Evolutionary conservation across 2,329 filamentous ascomycete genomes (phyloP).

Genomic region (Epichloe coenophiala): DNA sequence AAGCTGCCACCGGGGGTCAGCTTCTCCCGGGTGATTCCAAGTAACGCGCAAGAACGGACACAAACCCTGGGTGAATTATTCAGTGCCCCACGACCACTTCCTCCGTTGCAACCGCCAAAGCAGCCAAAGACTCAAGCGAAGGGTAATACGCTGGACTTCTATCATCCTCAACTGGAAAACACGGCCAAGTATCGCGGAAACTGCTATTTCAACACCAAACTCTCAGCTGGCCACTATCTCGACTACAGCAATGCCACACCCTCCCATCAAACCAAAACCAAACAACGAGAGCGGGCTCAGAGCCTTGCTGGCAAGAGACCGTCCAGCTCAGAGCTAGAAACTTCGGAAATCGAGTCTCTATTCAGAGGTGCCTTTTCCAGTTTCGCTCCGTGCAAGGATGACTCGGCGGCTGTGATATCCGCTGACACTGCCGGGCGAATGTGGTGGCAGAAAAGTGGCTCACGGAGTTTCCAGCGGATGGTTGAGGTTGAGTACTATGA

Average conservation of each 20-base stretch:
- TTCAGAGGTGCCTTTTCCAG: slow-evolving; percentile 69
- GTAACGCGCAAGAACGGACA: slow-evolving; percentile 29
- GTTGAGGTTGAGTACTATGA: slow-evolving; percentile 39
- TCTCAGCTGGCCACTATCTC: slow-evolving; percentile 57
- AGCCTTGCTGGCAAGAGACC: slow-evolving; percentile 50
- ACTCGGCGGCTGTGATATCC: slow-evolving; percentile 56
- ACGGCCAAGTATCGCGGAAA: slow-evolving; percentile 39
- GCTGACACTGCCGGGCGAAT: slow-evolving; percentile 53
- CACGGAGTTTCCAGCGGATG: slow-evolving; percentile 50
- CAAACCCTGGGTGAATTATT: slow-evolving; percentile 64
- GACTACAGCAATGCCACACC: slow-evolving; percentile 53
- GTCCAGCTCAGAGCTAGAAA: slow-evolving; percentile 40
- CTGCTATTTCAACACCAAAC: slow-evolving; percentile 52
- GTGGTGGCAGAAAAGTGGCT: slow-evolving; percentile 65
- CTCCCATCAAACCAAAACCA: slow-evolving; percentile 40
- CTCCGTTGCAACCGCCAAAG: slow-evolving; percentile 57
- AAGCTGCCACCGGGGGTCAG: slow-evolving; percentile 63
- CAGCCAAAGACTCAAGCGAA: slow-evolving; percentile 57
- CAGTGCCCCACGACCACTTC: slow-evolving; percentile 50
- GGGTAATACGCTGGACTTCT: slow-evolving; percentile 39
- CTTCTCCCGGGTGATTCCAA: slow-evolving; percentile 22
- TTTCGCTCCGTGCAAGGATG: slow-evolving; percentile 65
- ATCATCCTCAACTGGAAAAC: slow-evolving; percentile 40
- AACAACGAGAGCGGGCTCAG: slow-evolving; percentile 58
- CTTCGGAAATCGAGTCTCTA: slow-evolving; percentile 57